Base-by-base conservation (phyloP, 2,329 filamentous ascomycete genomes). In the Acephala macrosclerotiorum region DNA sequence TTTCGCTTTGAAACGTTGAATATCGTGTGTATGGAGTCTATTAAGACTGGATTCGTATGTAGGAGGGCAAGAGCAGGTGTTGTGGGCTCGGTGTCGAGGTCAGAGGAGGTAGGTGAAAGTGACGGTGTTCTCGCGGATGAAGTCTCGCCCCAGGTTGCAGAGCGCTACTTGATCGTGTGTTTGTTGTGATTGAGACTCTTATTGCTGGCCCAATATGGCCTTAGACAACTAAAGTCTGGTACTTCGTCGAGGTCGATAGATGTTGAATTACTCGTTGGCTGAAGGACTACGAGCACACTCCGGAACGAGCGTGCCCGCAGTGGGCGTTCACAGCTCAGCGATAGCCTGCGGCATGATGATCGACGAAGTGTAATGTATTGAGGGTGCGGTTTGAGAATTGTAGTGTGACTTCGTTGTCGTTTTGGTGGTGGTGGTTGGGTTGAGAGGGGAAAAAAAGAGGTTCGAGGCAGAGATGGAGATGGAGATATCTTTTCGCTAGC, bases 281-380 rank as follows among this genome's bases (percentile, higher is more conserved):
- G 91, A 88, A 89, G 90, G 91, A 93, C 92, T 94, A 87, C 89
- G 87, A 86, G 87, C 87, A 85, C 76, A 81, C 80, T 80, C 79
- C 76, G 55, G 78, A 76, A 76, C 74, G 77, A 77, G 77, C 80
- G 80, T 81, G 84, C 87, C 89, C 89, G 89, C 88, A 94, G 91
- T 90, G 89, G 89, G 87, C 82, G 87, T 93, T 94, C 94, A 96
- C 91, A 95, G 92, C 91, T 91, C 90, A 92, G 89, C 90, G 90
- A 91, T 84, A 85, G 90, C 89, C 89, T 85, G 88, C 87, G 87
- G 88, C 87, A 89, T 90, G 80, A 83, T 84, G 84, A 84, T 91
- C 89, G 90, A 91, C 89, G 84, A 89, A 90, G 89, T 68, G 72
- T 74, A 69, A 63, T 63, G 69, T 62, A 55, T 66, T 68, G 65